Percentiles rank a stretch among this genome's conserved stretches.
These are phyloP conservation scores for Phytophthora idaei DNA, from an alignment of 352 stramenopile species.

Conservation along the genomic window DNA sequence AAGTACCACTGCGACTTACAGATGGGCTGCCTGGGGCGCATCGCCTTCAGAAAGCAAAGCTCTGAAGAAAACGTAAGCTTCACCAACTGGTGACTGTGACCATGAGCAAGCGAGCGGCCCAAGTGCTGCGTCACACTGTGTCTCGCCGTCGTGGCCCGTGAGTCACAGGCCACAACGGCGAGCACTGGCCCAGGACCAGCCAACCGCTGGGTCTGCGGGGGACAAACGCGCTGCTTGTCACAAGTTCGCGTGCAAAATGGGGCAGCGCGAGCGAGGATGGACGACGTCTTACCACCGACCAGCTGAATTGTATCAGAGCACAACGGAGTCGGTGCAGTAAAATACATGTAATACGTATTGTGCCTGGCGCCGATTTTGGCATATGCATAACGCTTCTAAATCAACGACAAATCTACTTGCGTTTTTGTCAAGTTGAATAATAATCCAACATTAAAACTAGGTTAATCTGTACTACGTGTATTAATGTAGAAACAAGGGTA, in stretches of 20 bases:
- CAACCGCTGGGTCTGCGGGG: background rate
- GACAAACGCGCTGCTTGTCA: conserved; percentile 13
- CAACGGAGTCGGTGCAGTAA: no score
- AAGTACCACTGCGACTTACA: conserved; percentile 20
- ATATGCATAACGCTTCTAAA: no score
- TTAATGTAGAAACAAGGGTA: no score
- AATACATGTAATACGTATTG: no score
- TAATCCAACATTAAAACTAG: no score
- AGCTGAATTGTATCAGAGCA: background rate
- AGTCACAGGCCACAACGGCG: conserved; percentile 5
- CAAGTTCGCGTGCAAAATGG: conserved; percentile 10
- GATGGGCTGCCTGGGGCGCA: conserved; percentile 21
- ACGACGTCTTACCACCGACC: conserved; percentile 14
- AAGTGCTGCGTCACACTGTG: background rate
- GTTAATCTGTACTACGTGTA: no score
- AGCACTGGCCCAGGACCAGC: background rate
- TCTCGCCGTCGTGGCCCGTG: background rate
- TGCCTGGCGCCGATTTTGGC: no score
- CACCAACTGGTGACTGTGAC: background rate
- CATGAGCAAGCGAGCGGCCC: conserved; percentile 21
- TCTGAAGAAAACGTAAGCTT: conserved; percentile 29
- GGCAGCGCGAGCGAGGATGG: background rate
- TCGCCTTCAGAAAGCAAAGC: conserved; percentile 39
- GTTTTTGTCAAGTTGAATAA: no score
- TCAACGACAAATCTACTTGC: no score